A percentile compares a stretch with the other conserved stretches of the same genome.
These are phyloP conservation scores for Phyllosticta citribraziliensis DNA, from an alignment of 2,329 filamentous ascomycete genomes.

Conservation along the genomic window DNA sequence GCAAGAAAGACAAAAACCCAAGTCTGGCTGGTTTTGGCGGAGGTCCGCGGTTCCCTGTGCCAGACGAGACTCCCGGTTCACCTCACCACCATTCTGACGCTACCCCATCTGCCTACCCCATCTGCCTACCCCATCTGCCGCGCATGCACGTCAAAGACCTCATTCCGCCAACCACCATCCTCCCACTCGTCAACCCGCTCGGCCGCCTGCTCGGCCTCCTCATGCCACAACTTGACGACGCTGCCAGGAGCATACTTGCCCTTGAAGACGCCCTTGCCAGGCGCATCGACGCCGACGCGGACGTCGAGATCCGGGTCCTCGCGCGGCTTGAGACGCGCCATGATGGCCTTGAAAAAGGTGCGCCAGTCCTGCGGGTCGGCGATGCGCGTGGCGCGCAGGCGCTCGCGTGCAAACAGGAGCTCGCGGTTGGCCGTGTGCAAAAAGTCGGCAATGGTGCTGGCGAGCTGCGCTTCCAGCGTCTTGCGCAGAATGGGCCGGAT, in stretches of 20 bases:
- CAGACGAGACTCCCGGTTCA: too few species aligned
- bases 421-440: conserved; percentile 73
- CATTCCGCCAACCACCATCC: conserved; percentile 69
- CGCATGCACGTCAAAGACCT: conserved; percentile 57
- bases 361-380: conserved; percentile 67
- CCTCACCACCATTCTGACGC: too few species aligned
- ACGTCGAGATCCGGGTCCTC: conserved; percentile 69
- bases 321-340: conserved; percentile 62
- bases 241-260: conserved; percentile 84
- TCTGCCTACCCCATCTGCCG: conserved; percentile 16
- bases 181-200: conserved; percentile 68
- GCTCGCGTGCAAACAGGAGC: conserved; percentile 74
- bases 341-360: conserved; percentile 74
- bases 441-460: conserved; percentile 57
- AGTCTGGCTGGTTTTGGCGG: too few species aligned
- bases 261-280: conserved; percentile 59
- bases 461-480: conserved; percentile 69
- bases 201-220: conserved; percentile 59
- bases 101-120: conserved; percentile 17
- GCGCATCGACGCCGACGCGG: conserved; percentile 58
- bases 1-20: too few species aligned
- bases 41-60: too few species aligned
- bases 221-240: conserved; percentile 80
- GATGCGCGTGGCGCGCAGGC: conserved; percentile 76
- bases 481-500: conserved; percentile 71